A percentile compares a stretch with the other conserved stretches of the same genome.
Evolutionary conservation across 768 basidiomycete genomes (phyloP).

Genomic region (Hygrocybe punicea): DNA sequence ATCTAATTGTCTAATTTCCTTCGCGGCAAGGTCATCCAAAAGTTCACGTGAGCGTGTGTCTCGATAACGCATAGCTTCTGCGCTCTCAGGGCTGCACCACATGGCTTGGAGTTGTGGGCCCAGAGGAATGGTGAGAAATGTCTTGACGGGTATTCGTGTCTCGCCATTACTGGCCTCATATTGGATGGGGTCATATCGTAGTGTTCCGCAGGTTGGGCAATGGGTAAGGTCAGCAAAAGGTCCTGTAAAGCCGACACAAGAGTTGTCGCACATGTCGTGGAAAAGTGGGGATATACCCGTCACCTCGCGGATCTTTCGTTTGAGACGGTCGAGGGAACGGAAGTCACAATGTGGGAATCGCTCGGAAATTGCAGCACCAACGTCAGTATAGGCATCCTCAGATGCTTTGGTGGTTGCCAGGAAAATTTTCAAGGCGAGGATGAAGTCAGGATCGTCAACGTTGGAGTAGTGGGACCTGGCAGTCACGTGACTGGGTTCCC

Average conservation of each 20-base stretch:
- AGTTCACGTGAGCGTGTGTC: neutral
- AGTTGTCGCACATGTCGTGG: constrained; percentile 43
- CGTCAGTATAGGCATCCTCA: constrained; percentile 26
- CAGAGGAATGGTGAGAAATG: too few relatives aligned
- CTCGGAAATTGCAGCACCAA: constrained; percentile 17
- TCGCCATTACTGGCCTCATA: neutral
- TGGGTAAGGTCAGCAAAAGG: constrained; percentile 26
- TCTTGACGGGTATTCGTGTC: neutral
- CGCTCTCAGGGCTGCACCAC: constrained; percentile 17
- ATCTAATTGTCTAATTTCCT: too few relatives aligned
- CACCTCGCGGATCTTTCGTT: constrained; percentile 23
- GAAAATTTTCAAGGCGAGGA: constrained; percentile 34
- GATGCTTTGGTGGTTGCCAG: constrained; percentile 30
- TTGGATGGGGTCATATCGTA: constrained; percentile 23
- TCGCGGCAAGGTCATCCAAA: too few relatives aligned
- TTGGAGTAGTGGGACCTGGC: too few relatives aligned
- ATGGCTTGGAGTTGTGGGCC: constrained; percentile 33
- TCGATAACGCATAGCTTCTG: constrained; percentile 29
- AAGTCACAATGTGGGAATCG: constrained; percentile 25
- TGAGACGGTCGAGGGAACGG: constrained; percentile 31
- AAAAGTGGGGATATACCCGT: constrained; percentile 35
- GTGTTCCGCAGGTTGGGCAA: constrained; percentile 33
- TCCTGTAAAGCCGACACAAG: constrained; percentile 41
- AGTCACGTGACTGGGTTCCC: too few relatives aligned
- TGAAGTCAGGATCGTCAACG: constrained; percentile 22